A percentile compares a stretch with the other conserved stretches of the same genome.
Conservation (phyloP, 2,329 filamentous ascomycete species). For the Zelopaecilomyces penicillatus region DNA sequence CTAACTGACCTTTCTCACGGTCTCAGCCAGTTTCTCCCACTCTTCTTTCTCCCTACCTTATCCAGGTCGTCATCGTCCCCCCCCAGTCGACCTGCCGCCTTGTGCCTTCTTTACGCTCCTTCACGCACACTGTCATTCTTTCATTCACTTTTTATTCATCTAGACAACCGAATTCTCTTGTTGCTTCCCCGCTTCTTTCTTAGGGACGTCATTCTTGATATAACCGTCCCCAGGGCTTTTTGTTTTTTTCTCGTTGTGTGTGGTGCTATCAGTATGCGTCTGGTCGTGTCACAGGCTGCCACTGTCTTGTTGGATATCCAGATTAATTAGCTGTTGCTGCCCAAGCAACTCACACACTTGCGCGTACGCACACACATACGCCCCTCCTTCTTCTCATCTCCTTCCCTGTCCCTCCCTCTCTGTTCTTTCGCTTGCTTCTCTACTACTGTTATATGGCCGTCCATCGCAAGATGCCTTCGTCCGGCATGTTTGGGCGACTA, state of each 20-base stretch:
- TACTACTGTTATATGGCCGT: neutral
- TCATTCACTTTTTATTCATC: neutral
- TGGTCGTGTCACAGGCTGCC: neutral
- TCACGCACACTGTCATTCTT: neutral
- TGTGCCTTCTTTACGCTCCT: neutral
- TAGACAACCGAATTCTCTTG: too few relatives aligned
- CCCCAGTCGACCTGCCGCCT: too few relatives aligned
- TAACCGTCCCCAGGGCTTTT: neutral
- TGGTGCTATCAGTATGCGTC: neutral
- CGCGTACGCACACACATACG: neutral
- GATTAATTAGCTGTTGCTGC: neutral
- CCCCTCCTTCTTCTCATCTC: conserved; percentile 1
- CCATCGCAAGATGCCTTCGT: conserved; percentile 5
- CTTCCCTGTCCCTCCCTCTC: neutral
- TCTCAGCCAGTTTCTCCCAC: too few relatives aligned
- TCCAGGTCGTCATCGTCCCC: too few relatives aligned
- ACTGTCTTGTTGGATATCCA: neutral
- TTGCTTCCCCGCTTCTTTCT: too few relatives aligned
- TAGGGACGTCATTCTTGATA: too few relatives aligned
- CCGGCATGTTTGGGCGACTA: neutral
- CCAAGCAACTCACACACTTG: neutral
- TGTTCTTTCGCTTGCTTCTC: neutral
- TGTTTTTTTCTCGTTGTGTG: neutral
- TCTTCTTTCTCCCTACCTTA: too few relatives aligned
- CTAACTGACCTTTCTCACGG: too few relatives aligned